phyloP scores from a whole-genome alignment of 2,329 filamentous ascomycete species.

The Sporothrix globosa region DNA sequence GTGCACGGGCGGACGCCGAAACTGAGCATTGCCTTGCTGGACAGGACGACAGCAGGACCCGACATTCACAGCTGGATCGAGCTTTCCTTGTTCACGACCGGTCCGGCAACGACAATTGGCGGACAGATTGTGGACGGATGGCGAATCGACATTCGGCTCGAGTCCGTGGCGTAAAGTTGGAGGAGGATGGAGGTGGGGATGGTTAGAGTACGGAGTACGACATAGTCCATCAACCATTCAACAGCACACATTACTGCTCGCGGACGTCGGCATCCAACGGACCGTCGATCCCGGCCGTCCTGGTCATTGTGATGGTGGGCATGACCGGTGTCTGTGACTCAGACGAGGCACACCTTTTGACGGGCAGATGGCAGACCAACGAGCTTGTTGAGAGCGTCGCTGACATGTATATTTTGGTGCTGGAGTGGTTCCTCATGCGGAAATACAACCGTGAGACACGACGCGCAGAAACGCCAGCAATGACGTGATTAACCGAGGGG shows the following conservation, averaged over 20 bases:
- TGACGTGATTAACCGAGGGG: background rate
- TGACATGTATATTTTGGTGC: too few relatives aligned
- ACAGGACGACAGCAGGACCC: background rate
- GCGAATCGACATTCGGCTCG: conserved; percentile 31
- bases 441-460: background rate
- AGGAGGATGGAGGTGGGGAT: too few relatives aligned
- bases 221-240: too few relatives aligned
- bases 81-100: conserved; percentile 31
- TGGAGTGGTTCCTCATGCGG: background rate
- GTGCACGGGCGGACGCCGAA: background rate
- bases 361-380: background rate
- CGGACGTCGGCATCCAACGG: conserved; percentile 5
- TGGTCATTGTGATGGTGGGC: background rate
- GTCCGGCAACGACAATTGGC: conserved; percentile 24
- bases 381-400: too few relatives aligned
- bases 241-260: too few relatives aligned
- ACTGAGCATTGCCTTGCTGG: background rate
- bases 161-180: conserved; percentile 5
- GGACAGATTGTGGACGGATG: conserved; percentile 35
- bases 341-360: background rate
- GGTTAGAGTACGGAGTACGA: too few relatives aligned
- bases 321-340: conserved; percentile 7
- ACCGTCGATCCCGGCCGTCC: background rate
- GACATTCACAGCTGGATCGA: conserved; percentile 24
- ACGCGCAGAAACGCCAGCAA: conserved; percentile 4